These are phyloP conservation scores for Talaromyces funiculosus DNA, from an alignment of 2,329 filamentous ascomycete species.

Conservation along the genomic window DNA sequence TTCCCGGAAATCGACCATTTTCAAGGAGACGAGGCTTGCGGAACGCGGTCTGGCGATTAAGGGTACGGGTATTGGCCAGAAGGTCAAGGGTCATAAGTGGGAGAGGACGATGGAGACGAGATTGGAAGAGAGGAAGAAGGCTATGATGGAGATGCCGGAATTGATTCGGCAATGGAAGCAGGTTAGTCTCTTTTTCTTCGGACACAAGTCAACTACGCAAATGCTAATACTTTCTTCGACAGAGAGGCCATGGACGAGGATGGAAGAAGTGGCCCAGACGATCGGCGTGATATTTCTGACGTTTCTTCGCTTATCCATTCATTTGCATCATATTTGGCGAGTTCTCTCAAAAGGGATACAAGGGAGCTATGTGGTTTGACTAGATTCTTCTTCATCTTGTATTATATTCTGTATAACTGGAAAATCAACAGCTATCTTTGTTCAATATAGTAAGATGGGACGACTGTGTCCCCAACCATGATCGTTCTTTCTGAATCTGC, in stretches of 20 bases:
- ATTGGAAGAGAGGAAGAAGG: constrained; percentile 81
- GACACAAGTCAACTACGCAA: background rate
- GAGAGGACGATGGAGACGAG: constrained; percentile 78
- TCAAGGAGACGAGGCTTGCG: constrained; percentile 60
- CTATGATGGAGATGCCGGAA: constrained; percentile 91
- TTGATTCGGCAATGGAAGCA: constrained; percentile 91
- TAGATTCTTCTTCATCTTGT: constrained; percentile 9
- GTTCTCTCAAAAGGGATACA: background rate
- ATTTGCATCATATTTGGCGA: constrained; percentile 5
- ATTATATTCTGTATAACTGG: constrained; percentile 12
- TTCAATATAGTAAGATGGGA: constrained; percentile 25
- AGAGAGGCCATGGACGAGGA: constrained; percentile 65
- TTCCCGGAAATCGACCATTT: constrained; percentile 68
- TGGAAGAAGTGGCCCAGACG: constrained; percentile 68
- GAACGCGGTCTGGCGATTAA: constrained; percentile 79
- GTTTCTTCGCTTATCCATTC: background rate
- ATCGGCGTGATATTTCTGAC: constrained; percentile 15
- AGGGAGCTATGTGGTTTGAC: background rate
- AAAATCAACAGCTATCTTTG: background rate
- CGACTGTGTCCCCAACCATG: constrained; percentile 38
- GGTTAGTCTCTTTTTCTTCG: constrained; percentile 48
- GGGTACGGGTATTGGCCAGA: constrained; percentile 87
- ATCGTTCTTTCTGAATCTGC: constrained; percentile 15
- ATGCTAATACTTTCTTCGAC: constrained; percentile 15
- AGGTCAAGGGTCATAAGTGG: constrained; percentile 91